Base-by-base conservation (phyloP, 2,329 filamentous ascomycete species). In the Mycosphaerella sp. region DNA sequence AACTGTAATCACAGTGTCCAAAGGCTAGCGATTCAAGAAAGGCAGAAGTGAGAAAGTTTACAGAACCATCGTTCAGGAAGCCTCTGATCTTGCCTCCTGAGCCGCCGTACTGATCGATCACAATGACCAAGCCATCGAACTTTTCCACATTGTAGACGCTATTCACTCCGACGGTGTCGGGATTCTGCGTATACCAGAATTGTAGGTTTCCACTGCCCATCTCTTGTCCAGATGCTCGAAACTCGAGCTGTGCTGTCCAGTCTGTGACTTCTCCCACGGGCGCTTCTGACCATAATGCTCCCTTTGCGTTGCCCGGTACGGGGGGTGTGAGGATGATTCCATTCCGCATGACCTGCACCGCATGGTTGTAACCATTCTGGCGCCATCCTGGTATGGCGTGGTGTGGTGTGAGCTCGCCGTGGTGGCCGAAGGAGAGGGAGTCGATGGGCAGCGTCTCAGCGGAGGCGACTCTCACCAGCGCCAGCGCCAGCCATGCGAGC, bases 241-340 rank as follows among this genome's bases (percentile, higher is more conserved):
- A 96, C 67, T 93, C 85, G 63, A 97, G 78, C 66, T 95, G 88
- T 48, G 84, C 83, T 7, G 82, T 80, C 90, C 90, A 98, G 21
- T 63, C 61, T 10, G 55, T 45, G 56, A 84, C 76, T 63, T 81
- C 72, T 46, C 87, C 76, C 34, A 78, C 67, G 48, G 41, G 29
- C 55, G 76, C 76, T 59, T 90, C 82, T 32, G 85, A 78, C 92
- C 93, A 98, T 62, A 93, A 70, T 47, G 87, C 85, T 57, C 89
- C 88, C 69, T 90, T 83, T 66, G 87, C 84, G 72, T 90, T 90
- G 52, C 93, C 93, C 5, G 90, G 89, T 46, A 84, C 84, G 11
- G 90, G 85, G 9, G 93, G 92, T 1, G 93, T 98, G 54, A 98
- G 81, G 69, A 98, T 87, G 56, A 97, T 69, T 70, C 91, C 89